Evolutionary conservation across 345 rosid genomes (phyloP), one percentile per base, ranked within the genome.

Genomic region (Camelina sativa): DNA sequence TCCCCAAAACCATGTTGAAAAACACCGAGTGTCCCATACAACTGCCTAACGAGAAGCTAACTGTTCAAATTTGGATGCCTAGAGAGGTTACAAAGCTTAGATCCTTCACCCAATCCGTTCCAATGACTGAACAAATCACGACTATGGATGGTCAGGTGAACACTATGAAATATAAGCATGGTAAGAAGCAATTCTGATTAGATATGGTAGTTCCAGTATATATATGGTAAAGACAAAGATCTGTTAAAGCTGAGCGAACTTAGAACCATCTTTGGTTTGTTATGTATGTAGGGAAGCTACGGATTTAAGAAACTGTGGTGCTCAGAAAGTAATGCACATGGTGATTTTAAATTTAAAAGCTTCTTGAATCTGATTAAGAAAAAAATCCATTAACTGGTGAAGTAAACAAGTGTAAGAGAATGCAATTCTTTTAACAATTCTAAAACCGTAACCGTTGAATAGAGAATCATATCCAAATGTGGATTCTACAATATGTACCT

Each of bases 401-500:
- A 59, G 32, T 22, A 71, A 58, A 65, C 67, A 72, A 48, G 11
- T 58, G 76, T 58, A 43, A 41, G 2, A n/a, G 9, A 59, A 44
- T 52, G 38, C 52, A 78, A 53, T 8, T 51, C 69, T 72, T 72
- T 19, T 34, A 23, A 61, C 59, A 66, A 41, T 60, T 54, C 73
- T 72, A 78, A 72, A 60, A 34, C 47, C 41, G 15, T 20, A 57
- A 64, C 22, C 28, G 9, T 0, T 50, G 58, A 58, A 60, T 50
- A 2, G 58, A 53, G 30, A 65, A 50, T 57, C 62, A 77, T 38
- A 58, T 40, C 67, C 55, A 65, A 71, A 59, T 67, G 58, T 35
- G 44, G 77, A 59, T 72, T 46, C 74, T 78, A 78, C 16, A 51
- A 52, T 72, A 72, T 72, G 60, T 72, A 72, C 65, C 81, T 78